Evolutionary conservation across 345 rosid species (phyloP), one percentile per base, ranked within the genome.

Genomic region (Kernera saxatilis): DNA sequence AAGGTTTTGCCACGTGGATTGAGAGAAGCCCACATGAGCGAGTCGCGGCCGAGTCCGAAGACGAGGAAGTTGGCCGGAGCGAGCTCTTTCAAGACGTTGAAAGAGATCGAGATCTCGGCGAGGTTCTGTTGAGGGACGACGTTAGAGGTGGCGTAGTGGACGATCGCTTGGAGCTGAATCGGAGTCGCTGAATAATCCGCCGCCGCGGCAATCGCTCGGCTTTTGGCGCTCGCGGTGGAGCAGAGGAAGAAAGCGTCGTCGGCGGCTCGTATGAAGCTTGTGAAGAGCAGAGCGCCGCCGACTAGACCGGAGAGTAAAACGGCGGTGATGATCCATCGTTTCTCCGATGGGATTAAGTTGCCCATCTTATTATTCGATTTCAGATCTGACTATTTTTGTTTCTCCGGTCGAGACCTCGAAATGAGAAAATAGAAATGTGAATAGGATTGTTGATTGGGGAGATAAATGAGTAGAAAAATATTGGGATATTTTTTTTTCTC

Each of bases 31-130:
- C 89, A 87, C 89, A 87, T 84, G 33, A 87, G 78, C 0, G 91
- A 84, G 52, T 87, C 91, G 14, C 63, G 75, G 1, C 89, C 89
- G n/a, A 87, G 86, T 1, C 89, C 92, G 67, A 87, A 87, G 25
- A 85, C 84, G 15, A 85, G 88, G 61, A 86, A 86, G 72, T 84
- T 84, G 45, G 86, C 84, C 1, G 87, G 88, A 15, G 82, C 78
- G 0, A 74, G 46, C 22, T 57, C 21, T 54, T 64, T 70, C 58
- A 86, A 76, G 64, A 86, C 77, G 29, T 59, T 22, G 58, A 82
- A 81, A 57, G 86, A 82, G 46, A 86, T 76, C 19, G 77, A 74
- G 66, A 86, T 81, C 63, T 86, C 90, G 3, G 77, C 81, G 2
- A 72, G 18, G n/a, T 84, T 66, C 60, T 86, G 88, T 14, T 86